These are phyloP conservation scores for Hypericum perforatum DNA, from an alignment of 345 rosid genomes.

Conservation along the genomic window DNA sequence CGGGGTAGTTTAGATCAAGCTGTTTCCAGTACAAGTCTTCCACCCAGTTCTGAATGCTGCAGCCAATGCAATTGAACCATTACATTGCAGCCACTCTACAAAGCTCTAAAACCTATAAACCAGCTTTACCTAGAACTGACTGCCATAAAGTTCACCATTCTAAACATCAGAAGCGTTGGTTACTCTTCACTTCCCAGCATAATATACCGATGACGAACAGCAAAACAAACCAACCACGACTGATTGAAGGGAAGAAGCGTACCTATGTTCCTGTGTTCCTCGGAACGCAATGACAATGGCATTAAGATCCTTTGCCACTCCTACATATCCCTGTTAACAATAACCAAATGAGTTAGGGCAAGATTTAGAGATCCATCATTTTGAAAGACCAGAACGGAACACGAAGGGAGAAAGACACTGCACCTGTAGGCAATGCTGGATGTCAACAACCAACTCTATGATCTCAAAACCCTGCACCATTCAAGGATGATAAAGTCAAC, in stretches of 20 bases:
- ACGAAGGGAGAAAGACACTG: too few species aligned
- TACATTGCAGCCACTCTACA: too few species aligned
- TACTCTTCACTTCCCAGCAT: too few species aligned
- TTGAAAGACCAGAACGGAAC: too few species aligned
- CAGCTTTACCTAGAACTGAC: too few species aligned
- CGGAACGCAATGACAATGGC: slow-evolving; percentile 61
- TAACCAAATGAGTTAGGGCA: slow-evolving; percentile 1
- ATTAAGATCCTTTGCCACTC: slow-evolving; percentile 53
- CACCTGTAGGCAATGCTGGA: slow-evolving; percentile 84
- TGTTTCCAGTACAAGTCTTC: slow-evolving; percentile 89
- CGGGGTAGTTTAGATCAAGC: slow-evolving; percentile 87
- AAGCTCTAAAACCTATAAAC: too few species aligned
- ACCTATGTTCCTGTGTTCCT: slow-evolving; percentile 73
- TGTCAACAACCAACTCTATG: slow-evolving; percentile 66
- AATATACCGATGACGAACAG: too few species aligned
- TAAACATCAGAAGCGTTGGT: too few species aligned
- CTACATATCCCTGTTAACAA: slow-evolving; percentile 55
- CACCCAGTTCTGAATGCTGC: slow-evolving; percentile 91
- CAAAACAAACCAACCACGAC: neutral
- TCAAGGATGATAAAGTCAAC: slow-evolving; percentile 1
- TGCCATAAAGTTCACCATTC: too few species aligned
- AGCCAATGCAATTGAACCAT: slow-evolving; percentile 1
- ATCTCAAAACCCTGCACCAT: slow-evolving; percentile 66
- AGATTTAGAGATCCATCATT: too few species aligned
- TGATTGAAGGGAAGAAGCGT: neutral